Evolutionary conservation across 23 red algal genomes (phyloP).

Genomic region (Gracilariopsis chorda): DNA sequence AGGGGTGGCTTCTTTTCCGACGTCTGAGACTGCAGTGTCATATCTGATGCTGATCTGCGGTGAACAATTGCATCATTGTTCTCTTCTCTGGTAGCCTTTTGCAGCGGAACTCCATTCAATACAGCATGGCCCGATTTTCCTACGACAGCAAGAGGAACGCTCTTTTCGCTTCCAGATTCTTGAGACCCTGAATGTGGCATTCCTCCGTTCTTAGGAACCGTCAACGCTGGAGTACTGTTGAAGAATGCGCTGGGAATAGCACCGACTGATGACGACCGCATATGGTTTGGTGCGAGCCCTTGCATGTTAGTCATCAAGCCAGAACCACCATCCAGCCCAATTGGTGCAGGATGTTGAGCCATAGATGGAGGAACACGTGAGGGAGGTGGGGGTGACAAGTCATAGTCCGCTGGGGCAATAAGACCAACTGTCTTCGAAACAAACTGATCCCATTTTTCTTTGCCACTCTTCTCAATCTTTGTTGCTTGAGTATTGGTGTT

Average conservation of each 20-base stretch:
- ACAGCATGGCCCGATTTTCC: neutral
- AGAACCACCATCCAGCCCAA: slow-evolving; percentile 14
- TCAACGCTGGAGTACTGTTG: neutral
- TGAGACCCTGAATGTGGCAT: neutral
- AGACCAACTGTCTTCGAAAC: slow-evolving; percentile 39
- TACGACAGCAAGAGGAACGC: neutral
- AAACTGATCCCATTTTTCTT: slow-evolving; percentile 22
- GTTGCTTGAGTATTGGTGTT: neutral
- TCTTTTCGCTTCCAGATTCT: neutral
- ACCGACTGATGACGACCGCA: slow-evolving; percentile 29
- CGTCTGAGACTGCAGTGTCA: slow-evolving; percentile 42
- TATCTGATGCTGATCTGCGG: slow-evolving; percentile 44
- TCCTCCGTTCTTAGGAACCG: too few relatives aligned
- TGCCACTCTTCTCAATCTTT: neutral
- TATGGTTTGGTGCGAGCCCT: neutral
- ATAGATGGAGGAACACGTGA: slow-evolving; percentile 9
- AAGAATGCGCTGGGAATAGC: neutral
- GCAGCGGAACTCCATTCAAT: slow-evolving; percentile 36
- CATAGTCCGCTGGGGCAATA: slow-evolving; percentile 39
- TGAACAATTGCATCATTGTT: slow-evolving; percentile 16
- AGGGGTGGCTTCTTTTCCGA: slow-evolving; percentile 46
- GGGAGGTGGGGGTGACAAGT: slow-evolving; percentile 40
- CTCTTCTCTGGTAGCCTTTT: neutral
- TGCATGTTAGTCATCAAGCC: neutral
- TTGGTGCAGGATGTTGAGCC: neutral